phyloP scores from a whole-genome alignment of 2,329 filamentous ascomycete genomes.

The Pseudogymnoascus sp. region DNA sequence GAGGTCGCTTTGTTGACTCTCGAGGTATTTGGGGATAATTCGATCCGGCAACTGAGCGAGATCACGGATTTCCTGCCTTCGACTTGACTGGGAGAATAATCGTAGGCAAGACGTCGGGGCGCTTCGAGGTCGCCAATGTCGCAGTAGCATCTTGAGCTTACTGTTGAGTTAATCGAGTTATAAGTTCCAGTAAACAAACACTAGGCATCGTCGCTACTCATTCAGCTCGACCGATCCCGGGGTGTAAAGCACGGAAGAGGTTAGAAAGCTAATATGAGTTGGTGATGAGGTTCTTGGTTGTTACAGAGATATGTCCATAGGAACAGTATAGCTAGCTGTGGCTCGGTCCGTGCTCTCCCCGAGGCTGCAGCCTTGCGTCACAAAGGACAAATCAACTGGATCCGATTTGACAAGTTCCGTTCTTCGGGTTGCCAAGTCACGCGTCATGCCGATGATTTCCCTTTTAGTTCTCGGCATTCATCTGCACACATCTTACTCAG shows the following conservation, averaged over 20 bases:
- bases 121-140: constrained; percentile 3
- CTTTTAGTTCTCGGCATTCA: not conserved
- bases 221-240: not conserved
- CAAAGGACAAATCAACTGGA: not conserved
- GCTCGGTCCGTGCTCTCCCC: not conserved
- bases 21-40: constrained; percentile 59
- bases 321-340: not conserved
- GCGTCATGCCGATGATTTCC: constrained; percentile 9
- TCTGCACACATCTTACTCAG: not conserved
- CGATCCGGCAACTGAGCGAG: constrained; percentile 46
- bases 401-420: not conserved
- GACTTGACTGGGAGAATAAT: constrained; percentile 16
- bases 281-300: not conserved
- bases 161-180: not conserved
- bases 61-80: constrained; percentile 44
- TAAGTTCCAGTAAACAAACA: not conserved
- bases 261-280: not conserved
- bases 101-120: not conserved
- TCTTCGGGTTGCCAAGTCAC: constrained; percentile 8
- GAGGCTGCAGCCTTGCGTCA: constrained; percentile 4
- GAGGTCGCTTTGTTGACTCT: constrained; percentile 52
- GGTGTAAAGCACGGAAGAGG: not conserved
- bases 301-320: not conserved
- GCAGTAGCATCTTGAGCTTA: not conserved
- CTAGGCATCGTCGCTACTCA: not conserved